Percentiles rank a stretch among this genome's conserved stretches.
Evolutionary conservation across 176 grass and related monocot species (phyloP).

Genomic region (Avena sativa): DNA sequence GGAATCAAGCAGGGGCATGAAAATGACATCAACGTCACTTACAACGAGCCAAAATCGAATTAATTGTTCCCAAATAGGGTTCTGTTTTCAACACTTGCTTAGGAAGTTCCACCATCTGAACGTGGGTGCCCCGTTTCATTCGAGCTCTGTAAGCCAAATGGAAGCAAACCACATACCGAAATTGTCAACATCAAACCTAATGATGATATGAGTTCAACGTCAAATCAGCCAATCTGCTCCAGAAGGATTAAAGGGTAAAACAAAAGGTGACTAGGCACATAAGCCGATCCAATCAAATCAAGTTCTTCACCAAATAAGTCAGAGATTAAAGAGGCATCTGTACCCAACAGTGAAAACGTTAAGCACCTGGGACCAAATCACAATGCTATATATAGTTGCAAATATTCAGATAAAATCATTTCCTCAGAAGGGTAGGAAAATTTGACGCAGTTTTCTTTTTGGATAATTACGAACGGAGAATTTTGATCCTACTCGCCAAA

Average conservation of each 20-base stretch:
- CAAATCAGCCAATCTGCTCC: background rate
- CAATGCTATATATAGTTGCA: slow-evolving; percentile 5
- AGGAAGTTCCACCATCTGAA: background rate
- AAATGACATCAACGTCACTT: slow-evolving; percentile 30
- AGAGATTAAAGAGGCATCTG: background rate
- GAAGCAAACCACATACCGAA: slow-evolving; percentile 10
- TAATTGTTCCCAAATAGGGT: slow-evolving; percentile 21
- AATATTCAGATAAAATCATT: background rate
- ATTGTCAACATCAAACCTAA: background rate
- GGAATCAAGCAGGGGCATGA: slow-evolving; percentile 21
- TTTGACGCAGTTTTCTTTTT: background rate
- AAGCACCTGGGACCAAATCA: background rate
- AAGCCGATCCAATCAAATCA: background rate
- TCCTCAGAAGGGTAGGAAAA: background rate
- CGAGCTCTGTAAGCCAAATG: background rate
- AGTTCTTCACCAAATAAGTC: background rate
- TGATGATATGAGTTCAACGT: background rate
- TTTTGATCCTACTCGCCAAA: background rate
- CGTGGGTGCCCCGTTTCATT: background rate
- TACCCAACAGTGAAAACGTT: background rate
- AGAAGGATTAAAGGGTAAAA: background rate
- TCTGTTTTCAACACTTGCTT: background rate
- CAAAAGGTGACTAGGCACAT: background rate
- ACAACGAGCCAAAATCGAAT: background rate
- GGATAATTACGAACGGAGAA: background rate